Evolutionary conservation across 1,284 basidiomycete genomes (phyloP).

Genomic region (Peniophora sp.): DNA sequence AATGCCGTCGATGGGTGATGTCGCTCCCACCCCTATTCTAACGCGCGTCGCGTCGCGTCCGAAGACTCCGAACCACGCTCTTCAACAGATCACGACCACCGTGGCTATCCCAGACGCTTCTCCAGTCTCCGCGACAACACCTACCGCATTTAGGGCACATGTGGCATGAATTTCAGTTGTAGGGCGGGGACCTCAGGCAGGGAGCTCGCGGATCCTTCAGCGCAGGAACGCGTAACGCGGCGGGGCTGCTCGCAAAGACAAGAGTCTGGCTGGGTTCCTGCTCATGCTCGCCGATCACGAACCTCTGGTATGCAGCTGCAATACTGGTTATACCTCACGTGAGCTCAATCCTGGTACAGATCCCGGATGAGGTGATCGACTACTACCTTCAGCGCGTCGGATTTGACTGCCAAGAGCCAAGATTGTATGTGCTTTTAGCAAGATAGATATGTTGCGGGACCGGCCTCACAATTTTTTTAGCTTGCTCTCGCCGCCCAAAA

Average conservation of each 20-base stretch:
- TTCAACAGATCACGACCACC: not conserved
- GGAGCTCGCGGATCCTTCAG: not conserved
- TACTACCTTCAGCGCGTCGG: conserved; percentile 96
- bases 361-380: conserved; percentile 97
- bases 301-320: conserved; percentile 84
- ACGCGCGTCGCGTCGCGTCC: not conserved
- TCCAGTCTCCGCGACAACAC: conserved; percentile 9
- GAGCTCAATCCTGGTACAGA: conserved; percentile 41
- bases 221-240: conserved; percentile 44
- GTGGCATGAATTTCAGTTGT: conserved; percentile 13
- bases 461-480: no score
- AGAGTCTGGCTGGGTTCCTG: conserved; percentile 90
- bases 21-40: not conserved
- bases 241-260: conserved; percentile 73
- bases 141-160: not conserved
- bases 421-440: conserved; percentile 53
- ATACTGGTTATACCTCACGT: conserved; percentile 17
- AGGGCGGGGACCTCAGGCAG: conserved; percentile 9
- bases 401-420: conserved; percentile 92
- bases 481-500: conserved; percentile 96
- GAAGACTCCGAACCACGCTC: no score
- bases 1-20: not conserved
- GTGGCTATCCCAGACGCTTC: conserved; percentile 5
- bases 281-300: conserved; percentile 96
- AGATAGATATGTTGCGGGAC: conserved; percentile 49